A percentile compares a stretch with the other conserved stretches of the same genome.
Evolutionary conservation across 2,329 filamentous ascomycete genomes (phyloP).

Genomic region (Alternaria triticina): DNA sequence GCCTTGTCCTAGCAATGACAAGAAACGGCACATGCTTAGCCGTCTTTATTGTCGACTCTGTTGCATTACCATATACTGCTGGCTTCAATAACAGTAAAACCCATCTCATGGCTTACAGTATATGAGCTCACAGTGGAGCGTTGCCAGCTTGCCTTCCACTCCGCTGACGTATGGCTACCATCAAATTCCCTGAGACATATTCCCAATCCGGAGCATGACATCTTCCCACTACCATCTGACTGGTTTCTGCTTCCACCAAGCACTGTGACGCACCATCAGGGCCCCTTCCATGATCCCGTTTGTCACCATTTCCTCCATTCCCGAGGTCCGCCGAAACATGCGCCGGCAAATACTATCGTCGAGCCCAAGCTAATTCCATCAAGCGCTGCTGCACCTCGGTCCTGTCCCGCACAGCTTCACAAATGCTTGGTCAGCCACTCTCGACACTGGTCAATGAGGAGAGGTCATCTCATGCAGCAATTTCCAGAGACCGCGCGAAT

Average conservation of each 20-base stretch:
- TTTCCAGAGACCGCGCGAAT: neutral
- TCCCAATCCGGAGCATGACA: neutral
- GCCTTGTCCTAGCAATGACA: neutral
- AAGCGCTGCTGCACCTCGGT: constrained; percentile 2
- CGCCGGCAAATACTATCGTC: neutral
- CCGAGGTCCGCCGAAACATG: neutral
- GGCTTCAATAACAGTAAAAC: no score
- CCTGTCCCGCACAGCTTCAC: neutral
- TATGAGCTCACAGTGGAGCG: neutral
- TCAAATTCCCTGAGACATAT: neutral
- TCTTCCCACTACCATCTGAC: neutral
- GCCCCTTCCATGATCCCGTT: neutral
- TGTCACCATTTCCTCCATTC: neutral
- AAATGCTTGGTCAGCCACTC: neutral
- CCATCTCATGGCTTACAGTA: no score
- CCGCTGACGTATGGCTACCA: neutral
- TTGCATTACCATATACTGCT: no score
- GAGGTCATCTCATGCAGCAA: neutral
- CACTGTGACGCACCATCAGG: constrained; percentile 7
- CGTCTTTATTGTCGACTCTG: neutral
- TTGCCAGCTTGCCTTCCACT: neutral
- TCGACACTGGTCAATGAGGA: neutral
- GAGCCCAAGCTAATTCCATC: constrained; percentile 1
- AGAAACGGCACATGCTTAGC: constrained; percentile 1
- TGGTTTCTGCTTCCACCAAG: neutral